phyloP scores from a whole-genome alignment of 176 grass and related monocot genomes.

The Rhynchospora pubera region DNA sequence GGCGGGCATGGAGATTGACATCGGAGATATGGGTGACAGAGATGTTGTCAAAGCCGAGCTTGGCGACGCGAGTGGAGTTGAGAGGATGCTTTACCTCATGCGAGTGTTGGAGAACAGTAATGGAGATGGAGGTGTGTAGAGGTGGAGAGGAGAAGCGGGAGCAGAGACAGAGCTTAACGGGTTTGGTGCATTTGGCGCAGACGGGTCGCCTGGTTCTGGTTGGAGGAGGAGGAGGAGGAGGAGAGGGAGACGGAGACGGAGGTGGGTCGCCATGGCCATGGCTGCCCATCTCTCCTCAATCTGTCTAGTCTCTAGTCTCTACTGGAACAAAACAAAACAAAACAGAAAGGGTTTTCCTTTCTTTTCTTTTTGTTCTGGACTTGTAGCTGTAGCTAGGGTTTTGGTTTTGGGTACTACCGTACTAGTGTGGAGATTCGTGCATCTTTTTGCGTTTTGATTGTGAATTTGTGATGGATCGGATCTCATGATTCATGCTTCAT shows the following conservation, averaged over 20 bases:
- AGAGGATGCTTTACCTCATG: slow-evolving; percentile 75
- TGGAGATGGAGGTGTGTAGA: slow-evolving; percentile 50
- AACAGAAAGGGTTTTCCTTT: no score
- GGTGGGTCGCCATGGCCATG: slow-evolving; percentile 4
- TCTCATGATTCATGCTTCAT: no score
- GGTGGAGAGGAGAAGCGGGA: slow-evolving; percentile 53
- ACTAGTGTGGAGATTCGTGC: no score
- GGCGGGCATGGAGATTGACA: slow-evolving; percentile 56
- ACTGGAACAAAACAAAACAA: no score
- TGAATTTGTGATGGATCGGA: no score
- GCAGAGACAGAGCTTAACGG: slow-evolving; percentile 64
- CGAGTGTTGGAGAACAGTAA: slow-evolving; percentile 76
- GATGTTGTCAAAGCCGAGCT: slow-evolving; percentile 71
- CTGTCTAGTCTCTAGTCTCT: not conserved
- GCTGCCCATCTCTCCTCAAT: slow-evolving; percentile 40
- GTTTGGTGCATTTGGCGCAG: slow-evolving; percentile 60
- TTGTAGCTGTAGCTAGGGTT: no score
- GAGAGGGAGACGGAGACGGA: not conserved
- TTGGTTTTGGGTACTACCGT: no score
- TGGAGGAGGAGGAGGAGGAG: not conserved
- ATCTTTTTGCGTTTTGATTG: no score
- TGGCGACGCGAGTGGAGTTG: slow-evolving; percentile 71
- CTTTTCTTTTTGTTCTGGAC: no score
- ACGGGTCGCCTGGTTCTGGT: slow-evolving; percentile 29
- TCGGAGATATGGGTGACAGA: slow-evolving; percentile 43